Evolutionary conservation across 2,329 filamentous ascomycete species (phyloP).

Genomic region (Monosporascus sp.): DNA sequence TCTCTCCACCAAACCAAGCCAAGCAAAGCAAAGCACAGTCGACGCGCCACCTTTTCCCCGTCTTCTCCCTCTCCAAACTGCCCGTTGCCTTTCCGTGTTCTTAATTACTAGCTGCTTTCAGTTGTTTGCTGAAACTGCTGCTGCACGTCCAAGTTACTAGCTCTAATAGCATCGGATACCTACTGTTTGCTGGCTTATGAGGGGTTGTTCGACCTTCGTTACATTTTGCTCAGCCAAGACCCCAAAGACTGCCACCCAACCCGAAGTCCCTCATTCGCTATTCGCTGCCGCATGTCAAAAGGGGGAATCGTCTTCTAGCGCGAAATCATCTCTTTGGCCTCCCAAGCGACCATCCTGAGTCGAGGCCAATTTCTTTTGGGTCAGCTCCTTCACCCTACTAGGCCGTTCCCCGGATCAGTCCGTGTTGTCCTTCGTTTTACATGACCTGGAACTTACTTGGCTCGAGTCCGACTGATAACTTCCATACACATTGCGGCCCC

Average conservation of each 20-base stretch:
- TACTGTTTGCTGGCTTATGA: background rate
- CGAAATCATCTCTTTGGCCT: background rate
- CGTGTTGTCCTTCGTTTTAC: background rate
- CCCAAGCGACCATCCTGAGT: background rate
- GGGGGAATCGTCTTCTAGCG: background rate
- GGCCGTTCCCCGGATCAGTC: background rate
- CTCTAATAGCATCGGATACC: background rate
- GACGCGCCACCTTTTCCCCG: constrained; percentile 6
- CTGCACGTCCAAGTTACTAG: background rate
- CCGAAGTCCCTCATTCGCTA: background rate
- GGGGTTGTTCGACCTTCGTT: background rate
- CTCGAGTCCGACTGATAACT: background rate
- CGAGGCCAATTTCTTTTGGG: background rate
- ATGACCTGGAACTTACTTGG: background rate
- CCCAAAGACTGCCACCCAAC: background rate
- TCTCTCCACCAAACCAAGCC: background rate
- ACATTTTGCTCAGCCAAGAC: background rate
- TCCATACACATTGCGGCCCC: background rate
- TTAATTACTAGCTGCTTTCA: background rate
- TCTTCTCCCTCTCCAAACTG: constrained; percentile 1
- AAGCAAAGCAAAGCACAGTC: constrained; percentile 1
- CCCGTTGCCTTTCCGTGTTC: background rate
- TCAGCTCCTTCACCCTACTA: background rate
- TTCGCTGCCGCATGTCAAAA: background rate
- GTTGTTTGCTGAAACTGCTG: background rate